Evolutionary conservation across 345 rosid genomes (phyloP), one percentile per base, ranked within the genome.

Genomic region (Psidium friedrichsthalianum): DNA sequence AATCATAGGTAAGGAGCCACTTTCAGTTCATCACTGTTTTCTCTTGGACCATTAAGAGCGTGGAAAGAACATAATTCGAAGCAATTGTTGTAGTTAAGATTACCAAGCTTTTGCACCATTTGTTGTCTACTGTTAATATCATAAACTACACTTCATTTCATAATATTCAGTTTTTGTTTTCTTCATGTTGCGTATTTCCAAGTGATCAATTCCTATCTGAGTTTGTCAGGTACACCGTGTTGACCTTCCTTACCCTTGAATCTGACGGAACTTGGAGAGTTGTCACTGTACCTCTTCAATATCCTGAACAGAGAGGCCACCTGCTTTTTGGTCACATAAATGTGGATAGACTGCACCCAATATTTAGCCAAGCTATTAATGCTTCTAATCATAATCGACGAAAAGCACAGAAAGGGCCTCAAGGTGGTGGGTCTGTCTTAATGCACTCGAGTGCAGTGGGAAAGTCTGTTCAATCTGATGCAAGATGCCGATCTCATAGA

Each of bases 261-360:
- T 84, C 89, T 57, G 89, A 84, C 86, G 93, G 90, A 53, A 78
- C 53, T 58, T 89, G 90, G 88, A 83, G 86, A 87, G 83, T 88
- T 85, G 85, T 89, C 88, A 86, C 90, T 32, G 86, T 86, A 32
- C 91, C 91, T 29, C 44, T 86, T 80, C 88, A 83, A 86, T 87
- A 82, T 84, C 88, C 84, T 56, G 89, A 89, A 82, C 88, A 87
- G 47, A 82, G 81, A 47, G 88, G 86, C 44, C 89, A 25, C 83
- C 85, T 88, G 27, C 80, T 82, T 85, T 86, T 87, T 85, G 80
- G 83, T 76, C 88, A 82, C 88, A 86, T 87, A 82, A 88, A 88
- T 22, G 85, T 90, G 91, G 89, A 89, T 82, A 76, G 90, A 85
- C 47, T 69, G 80, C 80, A 69, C 25, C 80, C 80, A 86, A 84